Percentiles rank a stretch among this genome's conserved stretches.
Conservation (phyloP, 352 stramenopile species). For the Ophiocytium majus region DNA sequence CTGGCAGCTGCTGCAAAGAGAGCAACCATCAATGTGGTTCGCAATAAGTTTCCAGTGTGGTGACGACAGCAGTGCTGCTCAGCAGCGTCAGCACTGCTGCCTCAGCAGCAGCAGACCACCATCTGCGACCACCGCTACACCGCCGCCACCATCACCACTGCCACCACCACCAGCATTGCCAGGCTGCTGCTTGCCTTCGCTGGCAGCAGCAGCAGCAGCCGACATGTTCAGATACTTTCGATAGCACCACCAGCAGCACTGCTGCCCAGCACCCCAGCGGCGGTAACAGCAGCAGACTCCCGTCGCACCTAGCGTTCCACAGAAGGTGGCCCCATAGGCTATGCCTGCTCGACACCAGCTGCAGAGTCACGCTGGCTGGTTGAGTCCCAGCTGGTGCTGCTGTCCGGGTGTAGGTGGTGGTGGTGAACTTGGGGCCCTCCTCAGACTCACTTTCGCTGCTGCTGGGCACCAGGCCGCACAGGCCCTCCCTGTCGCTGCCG, state of each 20-base stretch:
- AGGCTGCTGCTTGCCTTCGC: no score
- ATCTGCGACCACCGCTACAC: not conserved
- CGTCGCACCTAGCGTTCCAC: conserved; percentile 39
- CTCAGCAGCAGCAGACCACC: no score
- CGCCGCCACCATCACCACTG: not conserved
- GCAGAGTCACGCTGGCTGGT: conserved; percentile 4
- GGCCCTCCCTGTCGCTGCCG: not conserved
- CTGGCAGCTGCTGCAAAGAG: no score
- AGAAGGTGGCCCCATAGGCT: conserved; percentile 53
- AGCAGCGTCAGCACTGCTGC: no score
- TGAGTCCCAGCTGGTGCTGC: not conserved
- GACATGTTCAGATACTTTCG: not conserved
- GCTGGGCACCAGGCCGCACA: not conserved
- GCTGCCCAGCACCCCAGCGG: not conserved
- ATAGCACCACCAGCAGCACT: not conserved
- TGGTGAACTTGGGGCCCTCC: not conserved
- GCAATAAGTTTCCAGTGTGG: no score
- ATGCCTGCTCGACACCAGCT: conserved; percentile 27
- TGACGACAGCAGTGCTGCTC: no score
- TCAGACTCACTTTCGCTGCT: not conserved
- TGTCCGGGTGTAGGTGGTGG: not conserved
- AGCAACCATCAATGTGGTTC: no score
- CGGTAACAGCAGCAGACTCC: conserved; percentile 6
- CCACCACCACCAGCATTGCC: not conserved
- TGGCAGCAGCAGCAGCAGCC: no score